Conservation (phyloP, 495 filamentous ascomycete species). For the Annulohypoxylon nitens region DNA sequence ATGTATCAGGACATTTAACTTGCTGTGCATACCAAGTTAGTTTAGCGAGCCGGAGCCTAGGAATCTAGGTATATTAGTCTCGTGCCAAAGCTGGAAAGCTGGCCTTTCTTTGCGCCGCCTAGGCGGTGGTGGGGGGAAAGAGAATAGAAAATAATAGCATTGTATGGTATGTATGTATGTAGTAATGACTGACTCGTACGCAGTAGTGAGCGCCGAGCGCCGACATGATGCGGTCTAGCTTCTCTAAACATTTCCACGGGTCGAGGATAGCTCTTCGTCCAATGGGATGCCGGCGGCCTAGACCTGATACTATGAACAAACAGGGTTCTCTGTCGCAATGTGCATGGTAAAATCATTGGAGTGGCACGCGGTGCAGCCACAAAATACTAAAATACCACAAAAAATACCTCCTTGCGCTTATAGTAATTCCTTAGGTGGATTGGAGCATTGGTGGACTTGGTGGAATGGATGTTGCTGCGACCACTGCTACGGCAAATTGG, state of each 20-base stretch:
- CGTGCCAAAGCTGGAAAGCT: conserved; percentile 26
- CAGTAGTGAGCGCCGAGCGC: conserved; percentile 36
- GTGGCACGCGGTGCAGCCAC: conserved; percentile 44
- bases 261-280: conserved; percentile 22
- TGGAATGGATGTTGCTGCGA: conserved; percentile 16
- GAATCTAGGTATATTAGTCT: conserved; percentile 22
- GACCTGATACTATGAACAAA: conserved; percentile 29
- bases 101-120: conserved; percentile 15
- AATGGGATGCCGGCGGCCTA: conserved; percentile 42
- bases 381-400: conserved; percentile 28
- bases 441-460: conserved; percentile 20
- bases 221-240: conserved; percentile 32
- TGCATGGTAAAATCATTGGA: conserved; percentile 41
- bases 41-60: conserved; percentile 18
- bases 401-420: conserved; percentile 33
- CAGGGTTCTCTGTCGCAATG: conserved; percentile 39
- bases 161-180: no score
- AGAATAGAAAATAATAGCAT: background rate
- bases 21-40: background rate
- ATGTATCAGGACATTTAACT: background rate
- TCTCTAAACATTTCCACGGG: conserved; percentile 24
- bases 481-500: conserved; percentile 39
- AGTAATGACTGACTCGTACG: conserved; percentile 23
- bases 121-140: conserved; percentile 14
- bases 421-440: background rate